A percentile compares a stretch with the other conserved stretches of the same genome.
Evolutionary conservation across 139 green algal species (phyloP).

Genomic region (Marvania coccoides): DNA sequence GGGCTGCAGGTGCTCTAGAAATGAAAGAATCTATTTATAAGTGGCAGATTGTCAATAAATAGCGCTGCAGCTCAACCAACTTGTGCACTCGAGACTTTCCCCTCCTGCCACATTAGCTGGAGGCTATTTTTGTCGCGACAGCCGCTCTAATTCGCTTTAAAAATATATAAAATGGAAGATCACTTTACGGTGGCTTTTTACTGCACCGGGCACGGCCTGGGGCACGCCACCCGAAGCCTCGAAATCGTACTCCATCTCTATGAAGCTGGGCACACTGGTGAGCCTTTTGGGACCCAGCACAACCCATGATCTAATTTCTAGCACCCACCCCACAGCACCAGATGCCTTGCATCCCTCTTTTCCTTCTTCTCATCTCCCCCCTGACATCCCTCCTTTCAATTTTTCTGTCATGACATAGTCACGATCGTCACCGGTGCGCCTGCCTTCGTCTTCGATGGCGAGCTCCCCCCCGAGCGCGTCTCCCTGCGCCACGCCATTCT

Average conservation of each 20-base stretch:
- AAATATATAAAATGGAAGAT: neutral
- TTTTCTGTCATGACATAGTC: too few relatives aligned
- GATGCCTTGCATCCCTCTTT: too few relatives aligned
- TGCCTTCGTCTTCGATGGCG: conserved; percentile 19
- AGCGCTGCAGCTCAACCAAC: too few relatives aligned
- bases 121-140: neutral
- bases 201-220: conserved; percentile 56
- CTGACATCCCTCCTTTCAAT: too few relatives aligned
- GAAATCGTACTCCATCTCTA: conserved; percentile 44
- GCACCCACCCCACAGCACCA: too few relatives aligned
- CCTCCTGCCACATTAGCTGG: too few relatives aligned
- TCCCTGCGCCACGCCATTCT: conserved; percentile 31
- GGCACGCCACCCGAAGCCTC: conserved; percentile 50
- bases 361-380: too few relatives aligned
- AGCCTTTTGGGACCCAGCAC: neutral
- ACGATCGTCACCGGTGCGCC: conserved; percentile 36
- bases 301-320: too few relatives aligned
- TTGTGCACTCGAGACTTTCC: too few relatives aligned
- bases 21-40: too few relatives aligned
- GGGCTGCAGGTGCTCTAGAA: too few relatives aligned
- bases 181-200: conserved; percentile 22
- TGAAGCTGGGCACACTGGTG: conserved; percentile 23
- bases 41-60: too few relatives aligned
- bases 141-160: neutral
- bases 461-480: conserved; percentile 5